These are phyloP conservation scores for Trichoderma sp. DNA, from an alignment of 2,329 filamentous ascomycete genomes.

Conservation along the genomic window DNA sequence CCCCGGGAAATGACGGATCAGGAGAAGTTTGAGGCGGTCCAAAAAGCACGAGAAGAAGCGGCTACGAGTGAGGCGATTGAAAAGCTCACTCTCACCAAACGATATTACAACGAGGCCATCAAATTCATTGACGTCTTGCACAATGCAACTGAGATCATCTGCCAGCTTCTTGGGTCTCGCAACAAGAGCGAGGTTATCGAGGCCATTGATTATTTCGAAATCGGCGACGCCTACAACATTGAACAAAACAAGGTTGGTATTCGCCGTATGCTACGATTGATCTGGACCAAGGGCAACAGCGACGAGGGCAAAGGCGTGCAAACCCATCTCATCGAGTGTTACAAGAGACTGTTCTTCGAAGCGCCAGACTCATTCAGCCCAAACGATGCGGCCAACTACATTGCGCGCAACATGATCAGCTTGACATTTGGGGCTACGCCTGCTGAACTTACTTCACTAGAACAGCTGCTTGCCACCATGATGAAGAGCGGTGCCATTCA, in stretches of 20 bases:
- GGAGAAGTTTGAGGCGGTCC: slow-evolving; percentile 69
- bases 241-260: slow-evolving; percentile 92
- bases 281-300: slow-evolving; percentile 99
- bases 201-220: slow-evolving; percentile 97
- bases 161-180: slow-evolving; percentile 85
- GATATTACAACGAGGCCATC: slow-evolving; percentile 92
- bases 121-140: slow-evolving; percentile 93
- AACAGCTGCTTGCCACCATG: slow-evolving; percentile 95
- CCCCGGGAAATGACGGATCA: slow-evolving; percentile 72
- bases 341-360: slow-evolving; percentile 93
- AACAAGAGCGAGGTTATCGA: slow-evolving; percentile 99
- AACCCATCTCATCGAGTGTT: slow-evolving; percentile 93
- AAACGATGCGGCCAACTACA: slow-evolving; percentile 92
- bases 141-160: slow-evolving; percentile 75
- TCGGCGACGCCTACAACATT: slow-evolving; percentile 94
- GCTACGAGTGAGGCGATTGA: slow-evolving; percentile 86
- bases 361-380: slow-evolving; percentile 83
- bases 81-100: slow-evolving; percentile 81
- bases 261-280: slow-evolving; percentile 90
- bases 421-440: slow-evolving; percentile 93
- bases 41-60: slow-evolving; percentile 82
- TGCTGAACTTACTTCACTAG: slow-evolving; percentile 90
- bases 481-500: slow-evolving; percentile 90
- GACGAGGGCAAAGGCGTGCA: slow-evolving; percentile 99
- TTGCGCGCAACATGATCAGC: slow-evolving; percentile 98